Percentiles rank a stretch among this genome's conserved stretches.
Conservation (phyloP, 768 basidiomycete genomes). For the Boletus sp. region DNA sequence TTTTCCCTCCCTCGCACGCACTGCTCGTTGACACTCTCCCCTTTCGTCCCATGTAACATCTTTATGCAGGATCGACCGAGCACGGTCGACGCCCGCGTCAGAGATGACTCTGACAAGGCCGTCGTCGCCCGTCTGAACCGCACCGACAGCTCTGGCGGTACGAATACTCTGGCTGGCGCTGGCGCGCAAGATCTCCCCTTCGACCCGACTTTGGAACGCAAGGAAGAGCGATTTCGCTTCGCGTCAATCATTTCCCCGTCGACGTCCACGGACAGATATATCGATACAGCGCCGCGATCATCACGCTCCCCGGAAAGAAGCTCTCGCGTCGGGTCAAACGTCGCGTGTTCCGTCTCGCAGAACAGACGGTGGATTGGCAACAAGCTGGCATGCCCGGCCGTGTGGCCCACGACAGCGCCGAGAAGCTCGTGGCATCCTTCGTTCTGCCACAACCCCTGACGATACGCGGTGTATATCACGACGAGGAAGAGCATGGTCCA, state of each 20-base stretch:
- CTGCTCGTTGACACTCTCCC: not conserved
- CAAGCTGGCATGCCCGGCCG: slow-evolving; percentile 33
- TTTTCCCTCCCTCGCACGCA: not conserved
- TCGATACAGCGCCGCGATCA: slow-evolving; percentile 39
- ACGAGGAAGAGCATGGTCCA: slow-evolving; percentile 36
- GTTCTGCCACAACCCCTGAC: slow-evolving; percentile 41
- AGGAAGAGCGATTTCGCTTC: slow-evolving; percentile 41
- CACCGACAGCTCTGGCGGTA: not conserved
- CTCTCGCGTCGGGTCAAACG: slow-evolving; percentile 36
- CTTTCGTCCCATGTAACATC: not conserved
- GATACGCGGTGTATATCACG: slow-evolving; percentile 37
- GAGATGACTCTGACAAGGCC: slow-evolving; percentile 38
- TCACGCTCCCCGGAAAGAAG: slow-evolving; percentile 24
- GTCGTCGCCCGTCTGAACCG: slow-evolving; percentile 24
- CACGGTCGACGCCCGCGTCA: slow-evolving; percentile 55
- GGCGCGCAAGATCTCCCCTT: slow-evolving; percentile 34
- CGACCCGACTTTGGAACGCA: slow-evolving; percentile 45
- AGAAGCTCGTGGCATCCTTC: slow-evolving; percentile 41
- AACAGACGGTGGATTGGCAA: slow-evolving; percentile 37
- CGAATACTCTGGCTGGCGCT: too few relatives aligned
- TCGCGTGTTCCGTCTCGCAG: slow-evolving; percentile 47
- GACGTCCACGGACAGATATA: slow-evolving; percentile 36
- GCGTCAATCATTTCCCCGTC: slow-evolving; percentile 51
- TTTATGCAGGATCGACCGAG: slow-evolving; percentile 39
- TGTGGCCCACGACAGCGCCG: slow-evolving; percentile 47